Base-by-base conservation (phyloP, 164 flowering plant genomes). In the Vitis cinerea region DNA sequence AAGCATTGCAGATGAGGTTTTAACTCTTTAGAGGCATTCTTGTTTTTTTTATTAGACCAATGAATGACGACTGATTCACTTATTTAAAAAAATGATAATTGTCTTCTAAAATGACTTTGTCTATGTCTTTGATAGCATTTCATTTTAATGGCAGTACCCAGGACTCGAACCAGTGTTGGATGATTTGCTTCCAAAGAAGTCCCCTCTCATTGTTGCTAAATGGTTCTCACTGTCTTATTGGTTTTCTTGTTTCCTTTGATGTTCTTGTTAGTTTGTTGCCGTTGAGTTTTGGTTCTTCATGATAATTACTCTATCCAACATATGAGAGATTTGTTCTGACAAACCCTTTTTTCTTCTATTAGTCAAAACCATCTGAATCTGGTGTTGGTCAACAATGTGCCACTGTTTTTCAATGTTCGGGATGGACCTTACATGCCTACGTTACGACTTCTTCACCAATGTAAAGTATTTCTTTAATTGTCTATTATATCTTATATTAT, bases 391-490 rank as follows among this genome's bases (percentile, higher is more conserved):
- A 93, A 95, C 89, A 95, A 89, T 75, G 95, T 91, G 68, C 99
- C 99, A 1, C 78, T 95, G 13, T 95, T 95, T 76, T 95, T 95
- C 88, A 91, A 90, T 68, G 74, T 95, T 50, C 96, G 99, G 68
- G 99, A 95, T 83, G 99, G 99, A 47, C 99, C 99, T 37, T 95
- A 93, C 77, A 95, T 95, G 99, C 99, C 99, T 44, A 95, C 99
- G 1, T 81, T 95, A 8, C 88, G 99, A 3, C 97, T 95, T 64
- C 97, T 95, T 77, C 99, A 95, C 82, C 98, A 95, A 75, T 93
- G 99, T 95, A 85, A 80, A 75, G 80, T 71, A 58, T 70, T 65
- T 50, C 66, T 66, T 72, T 29, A 12, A 31, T 56, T 59, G 12
- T 13, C 10, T 59, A 3, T 2, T 23, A 23, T 23, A 23, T 23